Conservation (phyloP, 768 basidiomycete genomes). For the Boletus vinaceobasis region DNA sequence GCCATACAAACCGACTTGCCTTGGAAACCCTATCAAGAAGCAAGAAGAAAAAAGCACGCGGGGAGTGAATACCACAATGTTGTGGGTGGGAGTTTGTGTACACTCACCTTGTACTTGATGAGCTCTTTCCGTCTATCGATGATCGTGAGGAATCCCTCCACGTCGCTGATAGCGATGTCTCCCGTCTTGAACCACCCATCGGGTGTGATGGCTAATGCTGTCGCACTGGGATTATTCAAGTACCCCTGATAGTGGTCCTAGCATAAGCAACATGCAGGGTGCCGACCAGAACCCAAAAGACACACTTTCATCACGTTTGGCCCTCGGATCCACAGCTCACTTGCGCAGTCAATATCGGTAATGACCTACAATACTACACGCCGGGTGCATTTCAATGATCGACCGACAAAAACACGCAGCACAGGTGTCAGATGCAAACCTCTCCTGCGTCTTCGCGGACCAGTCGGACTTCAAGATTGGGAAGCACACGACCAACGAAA, state of each 20-base stretch:
- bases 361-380: constrained; percentile 14
- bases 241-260: constrained; percentile 53
- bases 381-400: background rate
- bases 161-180: constrained; percentile 66
- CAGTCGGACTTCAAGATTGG: constrained; percentile 73
- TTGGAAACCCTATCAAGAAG: constrained; percentile 60
- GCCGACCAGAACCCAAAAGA: background rate
- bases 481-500: constrained; percentile 64
- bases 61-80: background rate
- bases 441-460: constrained; percentile 61
- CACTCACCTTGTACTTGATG: constrained; percentile 65
- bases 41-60: background rate
- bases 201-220: constrained; percentile 59
- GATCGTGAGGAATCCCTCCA: constrained; percentile 70
- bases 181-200: constrained; percentile 90
- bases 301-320: constrained; percentile 77
- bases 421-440: constrained; percentile 4
- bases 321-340: constrained; percentile 82
- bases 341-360: constrained; percentile 41
- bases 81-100: background rate
- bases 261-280: background rate
- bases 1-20: constrained; percentile 35
- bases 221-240: constrained; percentile 67
- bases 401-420: no score
- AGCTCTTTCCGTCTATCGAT: constrained; percentile 74